Conservation (phyloP, 345 rosid genomes). For the Litchi chinensis region DNA sequence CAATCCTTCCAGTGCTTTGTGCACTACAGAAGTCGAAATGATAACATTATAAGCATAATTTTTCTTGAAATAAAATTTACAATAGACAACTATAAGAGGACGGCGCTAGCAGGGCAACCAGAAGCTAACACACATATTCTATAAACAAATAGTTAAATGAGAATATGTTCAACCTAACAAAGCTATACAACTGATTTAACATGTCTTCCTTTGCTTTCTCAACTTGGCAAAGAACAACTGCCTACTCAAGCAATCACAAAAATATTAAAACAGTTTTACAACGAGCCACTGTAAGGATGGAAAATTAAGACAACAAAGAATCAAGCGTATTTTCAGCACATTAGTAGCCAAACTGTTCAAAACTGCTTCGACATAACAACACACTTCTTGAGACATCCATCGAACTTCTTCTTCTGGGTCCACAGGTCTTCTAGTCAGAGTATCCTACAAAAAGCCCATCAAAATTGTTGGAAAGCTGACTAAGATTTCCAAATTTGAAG, state of each 20-base stretch:
- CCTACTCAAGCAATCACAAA: constrained; percentile 54
- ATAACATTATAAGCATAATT: too few relatives aligned
- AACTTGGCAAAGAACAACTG: constrained; percentile 96
- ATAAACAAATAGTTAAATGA: constrained; percentile 2
- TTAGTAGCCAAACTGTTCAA: constrained; percentile 90
- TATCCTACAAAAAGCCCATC: constrained; percentile 52
- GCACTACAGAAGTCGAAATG: constrained; percentile 59
- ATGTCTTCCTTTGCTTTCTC: constrained; percentile 99
- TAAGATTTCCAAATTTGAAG: too few relatives aligned
- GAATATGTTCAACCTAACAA: constrained; percentile 58
- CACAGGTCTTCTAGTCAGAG: constrained; percentile 71
- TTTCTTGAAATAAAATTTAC: not conserved
- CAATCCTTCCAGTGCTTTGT: constrained; percentile 73
- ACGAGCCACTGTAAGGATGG: not conserved
- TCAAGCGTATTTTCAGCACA: constrained; percentile 70
- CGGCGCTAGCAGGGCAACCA: not conserved
- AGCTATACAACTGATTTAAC: constrained; percentile 92
- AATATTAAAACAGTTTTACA: not conserved
- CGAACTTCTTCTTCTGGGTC: constrained; percentile 96
- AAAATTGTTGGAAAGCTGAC: too few relatives aligned
- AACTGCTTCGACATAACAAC: constrained; percentile 92
- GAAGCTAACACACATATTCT: not conserved
- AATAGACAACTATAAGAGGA: not conserved
- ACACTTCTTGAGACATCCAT: constrained; percentile 99
- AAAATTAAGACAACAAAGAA: not conserved